Conservation (phyloP, 2,329 filamentous ascomycete species). For the Exophiala oligosperma region DNA sequence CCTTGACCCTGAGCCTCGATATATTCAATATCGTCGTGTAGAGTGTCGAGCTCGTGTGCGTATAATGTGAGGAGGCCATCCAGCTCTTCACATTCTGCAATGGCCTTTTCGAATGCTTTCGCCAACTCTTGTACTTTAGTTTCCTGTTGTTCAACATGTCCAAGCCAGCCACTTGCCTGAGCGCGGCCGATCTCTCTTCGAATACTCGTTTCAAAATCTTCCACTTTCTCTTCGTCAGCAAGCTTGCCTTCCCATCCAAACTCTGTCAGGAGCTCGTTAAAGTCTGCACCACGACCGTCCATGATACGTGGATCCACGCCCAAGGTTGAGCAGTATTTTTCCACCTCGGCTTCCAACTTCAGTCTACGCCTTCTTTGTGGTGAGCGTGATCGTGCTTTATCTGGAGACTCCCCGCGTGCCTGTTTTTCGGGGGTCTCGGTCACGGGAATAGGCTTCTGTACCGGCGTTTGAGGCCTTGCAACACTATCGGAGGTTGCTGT, state of each 20-base stretch:
- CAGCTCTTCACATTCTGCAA: slow-evolving; percentile 92
- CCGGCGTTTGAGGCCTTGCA: slow-evolving; percentile 21
- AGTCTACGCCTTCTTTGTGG: slow-evolving; percentile 60
- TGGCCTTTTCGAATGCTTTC: slow-evolving; percentile 80
- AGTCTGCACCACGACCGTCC: slow-evolving; percentile 73
- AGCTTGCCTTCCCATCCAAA: slow-evolving; percentile 85
- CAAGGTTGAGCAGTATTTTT: slow-evolving; percentile 73
- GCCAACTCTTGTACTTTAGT: slow-evolving; percentile 86
- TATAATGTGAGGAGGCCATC: slow-evolving; percentile 94
- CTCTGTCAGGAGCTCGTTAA: slow-evolving; percentile 78
- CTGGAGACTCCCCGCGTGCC: slow-evolving; percentile 39
- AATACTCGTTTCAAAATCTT: slow-evolving; percentile 78
- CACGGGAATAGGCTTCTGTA: slow-evolving; percentile 1
- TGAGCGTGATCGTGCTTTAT: slow-evolving; percentile 30
- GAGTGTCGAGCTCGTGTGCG: slow-evolving; percentile 90
- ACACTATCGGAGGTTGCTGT: slow-evolving; percentile 33
- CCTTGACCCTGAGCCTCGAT: slow-evolving; percentile 97
- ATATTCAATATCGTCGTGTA: slow-evolving; percentile 93
- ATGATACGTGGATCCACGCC: slow-evolving; percentile 77
- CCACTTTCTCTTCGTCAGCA: slow-evolving; percentile 72
- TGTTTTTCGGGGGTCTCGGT: slow-evolving; percentile 31
- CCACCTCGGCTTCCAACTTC: slow-evolving; percentile 69
- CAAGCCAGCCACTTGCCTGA: slow-evolving; percentile 90
- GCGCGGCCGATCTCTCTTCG: slow-evolving; percentile 86
- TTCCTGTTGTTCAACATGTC: slow-evolving; percentile 80